Evolutionary conservation across 2,329 filamentous ascomycete genomes (phyloP).

Genomic region (Cladophialophora bantiana): DNA sequence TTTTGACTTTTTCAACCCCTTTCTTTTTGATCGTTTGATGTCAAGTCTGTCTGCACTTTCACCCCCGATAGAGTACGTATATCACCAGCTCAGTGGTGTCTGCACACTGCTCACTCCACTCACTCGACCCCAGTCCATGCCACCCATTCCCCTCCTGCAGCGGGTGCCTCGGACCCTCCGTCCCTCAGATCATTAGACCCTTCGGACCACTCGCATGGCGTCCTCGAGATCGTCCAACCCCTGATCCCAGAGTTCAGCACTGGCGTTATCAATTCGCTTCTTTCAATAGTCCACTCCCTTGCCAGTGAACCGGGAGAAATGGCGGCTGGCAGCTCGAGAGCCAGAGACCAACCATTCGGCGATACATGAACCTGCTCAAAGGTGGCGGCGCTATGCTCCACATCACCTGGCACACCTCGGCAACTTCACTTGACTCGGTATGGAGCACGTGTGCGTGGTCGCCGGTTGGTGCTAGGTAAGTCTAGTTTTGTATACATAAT

Average conservation of each 20-base stretch:
- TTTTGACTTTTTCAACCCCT: constrained; percentile 7
- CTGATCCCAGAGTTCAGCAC: neutral
- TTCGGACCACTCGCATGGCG: neutral
- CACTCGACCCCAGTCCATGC: neutral
- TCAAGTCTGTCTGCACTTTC: neutral
- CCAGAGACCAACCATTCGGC: constrained; percentile 13
- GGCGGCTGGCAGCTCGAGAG: constrained; percentile 8
- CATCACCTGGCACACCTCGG: neutral
- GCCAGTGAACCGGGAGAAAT: constrained; percentile 1
- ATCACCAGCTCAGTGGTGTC: neutral
- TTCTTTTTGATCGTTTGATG: neutral
- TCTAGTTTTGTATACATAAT: constrained; percentile 11
- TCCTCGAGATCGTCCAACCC: neutral
- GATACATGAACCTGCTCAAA: constrained; percentile 10
- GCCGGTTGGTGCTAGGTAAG: constrained; percentile 9
- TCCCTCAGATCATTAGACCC: neutral
- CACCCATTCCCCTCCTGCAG: neutral
- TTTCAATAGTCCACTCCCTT: constrained; percentile 6
- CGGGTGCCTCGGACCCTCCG: neutral
- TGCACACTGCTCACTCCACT: neutral
- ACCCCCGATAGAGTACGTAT: no score
- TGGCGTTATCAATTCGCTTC: constrained; percentile 12
- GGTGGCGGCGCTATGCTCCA: constrained; percentile 10
- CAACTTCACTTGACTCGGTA: constrained; percentile 9
- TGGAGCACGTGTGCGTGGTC: neutral